Conservation (phyloP, 2,329 filamentous ascomycete genomes). For the Aspergillus novofumigatus region DNA sequence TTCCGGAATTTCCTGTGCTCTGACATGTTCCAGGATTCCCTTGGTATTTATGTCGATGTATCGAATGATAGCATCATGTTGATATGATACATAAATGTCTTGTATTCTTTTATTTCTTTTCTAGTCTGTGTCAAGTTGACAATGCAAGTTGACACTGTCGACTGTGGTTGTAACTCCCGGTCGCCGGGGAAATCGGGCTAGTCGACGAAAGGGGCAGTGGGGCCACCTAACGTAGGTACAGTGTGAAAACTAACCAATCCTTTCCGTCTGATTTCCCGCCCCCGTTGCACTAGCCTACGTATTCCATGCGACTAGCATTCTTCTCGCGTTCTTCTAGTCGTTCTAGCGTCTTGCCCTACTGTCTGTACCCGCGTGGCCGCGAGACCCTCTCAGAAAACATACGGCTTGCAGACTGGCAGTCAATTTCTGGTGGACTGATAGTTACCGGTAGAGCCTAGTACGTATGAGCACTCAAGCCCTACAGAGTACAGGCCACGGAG, state of each 20-base stretch:
- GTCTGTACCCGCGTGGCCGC: constrained; percentile 6
- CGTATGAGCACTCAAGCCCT: not conserved
- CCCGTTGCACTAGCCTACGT: constrained; percentile 13
- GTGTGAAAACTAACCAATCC: constrained; percentile 13
- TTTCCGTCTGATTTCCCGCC: constrained; percentile 11
- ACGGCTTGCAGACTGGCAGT: not conserved
- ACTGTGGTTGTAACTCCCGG: constrained; percentile 4
- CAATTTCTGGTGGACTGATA: not conserved
- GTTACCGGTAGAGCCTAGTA: not conserved
- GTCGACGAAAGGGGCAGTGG: constrained; percentile 15
- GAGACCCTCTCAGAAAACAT: not conserved
- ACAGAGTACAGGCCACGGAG: not conserved
- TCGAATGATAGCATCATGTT: not conserved
- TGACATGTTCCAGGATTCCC: not conserved
- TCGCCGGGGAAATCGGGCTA: constrained; percentile 14
- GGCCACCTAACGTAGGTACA: constrained; percentile 2
- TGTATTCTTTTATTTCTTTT: not conserved
- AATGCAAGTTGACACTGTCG: not conserved
- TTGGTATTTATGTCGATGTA: not conserved
- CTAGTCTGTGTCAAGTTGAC: constrained; percentile 1
- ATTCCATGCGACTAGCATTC: constrained; percentile 15
- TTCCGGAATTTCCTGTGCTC: too few relatives aligned
- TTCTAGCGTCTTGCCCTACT: constrained; percentile 19
- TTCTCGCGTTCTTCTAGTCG: constrained; percentile 18
- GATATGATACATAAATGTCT: not conserved